Evolutionary conservation across 441 rosid genomes (phyloP).

Genomic region (Pelargonium myrrhifolium): DNA sequence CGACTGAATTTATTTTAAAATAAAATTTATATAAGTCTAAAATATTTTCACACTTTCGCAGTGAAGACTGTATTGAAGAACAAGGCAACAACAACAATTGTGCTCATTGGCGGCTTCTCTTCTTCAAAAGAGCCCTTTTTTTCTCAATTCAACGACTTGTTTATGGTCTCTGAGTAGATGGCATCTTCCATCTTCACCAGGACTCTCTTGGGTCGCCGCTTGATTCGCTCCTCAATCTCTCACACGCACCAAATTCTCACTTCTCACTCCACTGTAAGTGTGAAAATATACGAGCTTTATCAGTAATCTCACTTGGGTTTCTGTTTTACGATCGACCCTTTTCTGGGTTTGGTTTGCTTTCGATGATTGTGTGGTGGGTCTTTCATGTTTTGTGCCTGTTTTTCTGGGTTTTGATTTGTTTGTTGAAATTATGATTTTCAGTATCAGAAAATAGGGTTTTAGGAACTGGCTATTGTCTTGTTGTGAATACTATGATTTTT

Average conservation of each 20-base stretch:
- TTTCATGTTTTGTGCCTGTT: neutral
- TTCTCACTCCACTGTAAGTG: conserved; percentile 37
- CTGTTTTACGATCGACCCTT: neutral
- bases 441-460: neutral
- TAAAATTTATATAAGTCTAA: too few relatives aligned
- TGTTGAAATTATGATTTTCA: neutral
- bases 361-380: neutral
- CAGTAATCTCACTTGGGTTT: conserved; percentile 12
- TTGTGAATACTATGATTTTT: neutral
- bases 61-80: too few relatives aligned
- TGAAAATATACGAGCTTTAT: neutral
- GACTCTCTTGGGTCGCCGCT: conserved; percentile 34
- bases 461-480: neutral
- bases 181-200: conserved; percentile 44
- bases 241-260: conserved; percentile 23
- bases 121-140: neutral
- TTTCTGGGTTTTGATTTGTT: conserved; percentile 6
- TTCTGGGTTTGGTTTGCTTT: conserved; percentile 9
- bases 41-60: too few relatives aligned
- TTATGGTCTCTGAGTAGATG: conserved; percentile 40
- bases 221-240: conserved; percentile 27
- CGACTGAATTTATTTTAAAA: too few relatives aligned
- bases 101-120: neutral
- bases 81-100: neutral
- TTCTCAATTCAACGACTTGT: neutral